Base-by-base conservation (phyloP, 2,329 filamentous ascomycete species). In the Curvularia lunata region DNA sequence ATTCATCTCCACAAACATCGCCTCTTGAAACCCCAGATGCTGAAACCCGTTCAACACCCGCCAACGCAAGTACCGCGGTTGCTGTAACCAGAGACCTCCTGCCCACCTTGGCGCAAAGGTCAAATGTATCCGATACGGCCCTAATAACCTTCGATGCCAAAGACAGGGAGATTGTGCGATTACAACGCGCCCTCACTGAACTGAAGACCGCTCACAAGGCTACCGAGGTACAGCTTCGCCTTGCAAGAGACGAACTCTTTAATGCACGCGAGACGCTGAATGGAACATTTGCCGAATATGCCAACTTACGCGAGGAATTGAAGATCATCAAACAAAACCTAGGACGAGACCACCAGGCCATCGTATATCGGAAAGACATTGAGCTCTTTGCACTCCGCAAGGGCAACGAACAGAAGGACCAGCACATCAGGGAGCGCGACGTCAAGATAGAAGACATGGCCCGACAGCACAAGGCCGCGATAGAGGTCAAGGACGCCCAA, bases 331-430 rank as follows among this genome's bases (percentile, higher is more conserved):
- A 72, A 43, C 67, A 73, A 23, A 67, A 59, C 7, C 56, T 75
- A 25, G 71, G 63, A 23, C 68, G 69, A 2, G 68, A 75, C 25
- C 73, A 76, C 19, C 73, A 76, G 58, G 63, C 71, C 12, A 57
- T 70, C 41, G 56, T 75, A 49, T 76, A 76, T 47, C 66, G 73
- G 19, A 76, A 75, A 47, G 73, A 76, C 47, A 76, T 76, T 45
- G 73, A 76, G 48, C 59, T 76, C 16, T 76, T 76, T 60, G 73
- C 73, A 5, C 63, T 75, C 9, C 70, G 73, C 2, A 76, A 76
- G 55, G 68, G 65, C 18, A 74, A 70, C 55, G 72, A 75, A 41
- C 72, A 74, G 46, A 75, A 75, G 50, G 73, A 76, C 50, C 71
- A 61, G 54, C 59, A 63, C 43, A 69, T 75, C 49, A 68, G 66